phyloP scores from a whole-genome alignment of 2,329 filamentous ascomycete genomes.

The Scytalidium sp. region DNA sequence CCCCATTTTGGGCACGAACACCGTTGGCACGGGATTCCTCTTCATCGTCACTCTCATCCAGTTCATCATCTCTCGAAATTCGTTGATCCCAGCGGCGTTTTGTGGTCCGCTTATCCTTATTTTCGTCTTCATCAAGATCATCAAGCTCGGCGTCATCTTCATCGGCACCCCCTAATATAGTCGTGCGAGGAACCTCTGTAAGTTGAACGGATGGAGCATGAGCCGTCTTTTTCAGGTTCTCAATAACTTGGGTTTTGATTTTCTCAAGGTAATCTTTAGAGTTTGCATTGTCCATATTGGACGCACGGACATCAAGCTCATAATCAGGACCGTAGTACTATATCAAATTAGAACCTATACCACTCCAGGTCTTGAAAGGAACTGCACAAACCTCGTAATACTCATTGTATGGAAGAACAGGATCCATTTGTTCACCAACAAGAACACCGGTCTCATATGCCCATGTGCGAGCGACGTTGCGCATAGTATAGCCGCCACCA shows the following conservation, averaged over 20 bases:
- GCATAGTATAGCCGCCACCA: constrained; percentile 94
- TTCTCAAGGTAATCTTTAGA: constrained; percentile 77
- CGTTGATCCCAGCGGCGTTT: constrained; percentile 80
- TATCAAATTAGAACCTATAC: constrained; percentile 7
- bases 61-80: constrained; percentile 73
- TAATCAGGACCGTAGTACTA: constrained; percentile 92
- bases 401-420: constrained; percentile 90
- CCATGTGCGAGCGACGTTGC: constrained; percentile 96
- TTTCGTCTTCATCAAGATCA: constrained; percentile 78
- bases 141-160: constrained; percentile 65
- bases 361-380: constrained; percentile 43
- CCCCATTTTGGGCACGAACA: constrained; percentile 46
- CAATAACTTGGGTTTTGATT: constrained; percentile 76
- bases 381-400: constrained; percentile 72
- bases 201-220: constrained; percentile 89
- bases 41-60: constrained; percentile 87
- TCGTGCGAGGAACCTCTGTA: constrained; percentile 68
- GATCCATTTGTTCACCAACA: constrained; percentile 76
- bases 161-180: constrained; percentile 60
- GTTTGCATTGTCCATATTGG: constrained; percentile 90
- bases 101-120: constrained; percentile 79
- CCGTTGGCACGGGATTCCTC: constrained; percentile 74
- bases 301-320: constrained; percentile 83
- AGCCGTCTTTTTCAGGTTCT: constrained; percentile 83
- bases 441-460: constrained; percentile 92